Conservation (phyloP, 371 early-diverging fungal genomes). For the Rhizomucor pusillus region DNA sequence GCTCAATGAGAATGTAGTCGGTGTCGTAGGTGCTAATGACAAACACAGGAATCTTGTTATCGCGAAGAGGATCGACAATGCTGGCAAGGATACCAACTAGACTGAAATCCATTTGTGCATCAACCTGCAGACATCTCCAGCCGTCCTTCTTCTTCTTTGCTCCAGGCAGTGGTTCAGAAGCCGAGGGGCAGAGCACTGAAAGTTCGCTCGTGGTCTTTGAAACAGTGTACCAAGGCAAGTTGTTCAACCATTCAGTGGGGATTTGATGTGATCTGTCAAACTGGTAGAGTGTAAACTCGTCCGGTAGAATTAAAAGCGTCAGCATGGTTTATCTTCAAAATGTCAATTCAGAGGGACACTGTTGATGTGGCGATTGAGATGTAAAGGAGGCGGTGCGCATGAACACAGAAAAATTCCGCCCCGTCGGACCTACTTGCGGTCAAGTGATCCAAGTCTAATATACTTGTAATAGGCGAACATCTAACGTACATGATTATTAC, state of each 20-base stretch:
- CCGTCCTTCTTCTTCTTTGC: conserved; percentile 51
- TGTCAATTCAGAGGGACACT: no score
- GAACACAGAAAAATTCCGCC: no score
- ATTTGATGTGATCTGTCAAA: conserved; percentile 19
- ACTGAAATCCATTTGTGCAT: conserved; percentile 70
- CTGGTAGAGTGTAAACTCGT: conserved; percentile 37
- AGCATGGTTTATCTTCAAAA: no score
- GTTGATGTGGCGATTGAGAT: no score
- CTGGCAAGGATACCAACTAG: conserved; percentile 72
- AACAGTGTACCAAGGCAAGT: conserved; percentile 49
- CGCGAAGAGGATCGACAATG: conserved; percentile 57
- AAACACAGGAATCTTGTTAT: conserved; percentile 64
- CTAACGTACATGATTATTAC: no score
- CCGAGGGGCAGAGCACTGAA: conserved; percentile 52
- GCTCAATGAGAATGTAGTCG: conserved; percentile 73
- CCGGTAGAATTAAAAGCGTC: conserved; percentile 26
- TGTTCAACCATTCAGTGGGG: conserved; percentile 13
- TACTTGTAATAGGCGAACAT: no score
- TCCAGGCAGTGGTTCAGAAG: conserved; percentile 13
- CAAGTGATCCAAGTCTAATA: no score
- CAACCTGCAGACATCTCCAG: conserved; percentile 66
- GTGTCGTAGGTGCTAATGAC: conserved; percentile 78
- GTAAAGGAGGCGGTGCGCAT: no score
- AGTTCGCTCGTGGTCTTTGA: conserved; percentile 58
- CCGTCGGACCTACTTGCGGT: no score